phyloP scores from a whole-genome alignment of 208 protist species.

The Leishmania arabica region DNA sequence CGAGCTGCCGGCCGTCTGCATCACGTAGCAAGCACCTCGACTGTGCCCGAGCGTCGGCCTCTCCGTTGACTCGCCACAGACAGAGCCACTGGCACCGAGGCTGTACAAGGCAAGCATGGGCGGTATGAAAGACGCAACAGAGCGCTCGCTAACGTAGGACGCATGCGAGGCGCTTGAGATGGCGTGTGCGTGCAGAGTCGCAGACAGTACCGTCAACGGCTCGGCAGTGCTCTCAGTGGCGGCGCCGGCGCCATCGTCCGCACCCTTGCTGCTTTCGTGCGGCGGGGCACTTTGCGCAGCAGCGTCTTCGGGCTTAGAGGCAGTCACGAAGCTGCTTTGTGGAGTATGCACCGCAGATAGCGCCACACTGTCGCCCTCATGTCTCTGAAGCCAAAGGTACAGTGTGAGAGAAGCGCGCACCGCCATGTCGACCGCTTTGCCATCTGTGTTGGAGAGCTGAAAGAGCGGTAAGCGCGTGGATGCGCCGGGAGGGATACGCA shows the following conservation, averaged over 20 bases:
- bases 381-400: slow-evolving; percentile 26
- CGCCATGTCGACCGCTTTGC: slow-evolving; percentile 19
- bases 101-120: slow-evolving; percentile 23
- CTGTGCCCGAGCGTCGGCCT: slow-evolving; percentile 10
- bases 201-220: background rate
- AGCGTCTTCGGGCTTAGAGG: background rate
- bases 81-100: slow-evolving; percentile 7
- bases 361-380: slow-evolving; percentile 5
- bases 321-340: slow-evolving; percentile 3
- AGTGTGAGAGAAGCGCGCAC: slow-evolving; percentile 24
- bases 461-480: slow-evolving; percentile 30
- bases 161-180: slow-evolving; percentile 14
- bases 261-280: background rate
- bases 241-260: background rate
- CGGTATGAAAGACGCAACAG: slow-evolving; percentile 18
- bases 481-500: slow-evolving; percentile 20
- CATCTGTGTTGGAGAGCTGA: slow-evolving; percentile 31
- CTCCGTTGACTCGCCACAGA: slow-evolving; percentile 1
- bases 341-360: slow-evolving; percentile 10
- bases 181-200: slow-evolving; percentile 1
- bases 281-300: background rate
- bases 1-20: slow-evolving; percentile 9
- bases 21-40: slow-evolving; percentile 4
- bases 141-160: slow-evolving; percentile 21
- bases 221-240: background rate